Evolutionary conservation across 257 asterid species (phyloP).

Genomic region (Solanum chiquidenum): DNA sequence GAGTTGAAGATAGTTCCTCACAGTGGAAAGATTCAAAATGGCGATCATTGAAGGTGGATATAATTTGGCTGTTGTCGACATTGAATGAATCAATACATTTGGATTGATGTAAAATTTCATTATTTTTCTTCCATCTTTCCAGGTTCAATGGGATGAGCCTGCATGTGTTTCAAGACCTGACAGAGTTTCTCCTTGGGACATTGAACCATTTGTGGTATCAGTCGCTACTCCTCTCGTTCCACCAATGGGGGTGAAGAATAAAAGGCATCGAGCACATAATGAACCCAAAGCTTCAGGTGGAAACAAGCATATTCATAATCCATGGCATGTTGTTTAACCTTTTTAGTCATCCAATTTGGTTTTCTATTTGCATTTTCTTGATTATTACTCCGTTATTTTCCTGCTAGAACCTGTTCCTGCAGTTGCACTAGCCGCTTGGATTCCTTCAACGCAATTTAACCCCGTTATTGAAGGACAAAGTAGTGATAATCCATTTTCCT

Average conservation of each 20-base stretch:
- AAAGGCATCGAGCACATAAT: constrained; percentile 37
- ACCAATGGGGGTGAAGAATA: constrained; percentile 34
- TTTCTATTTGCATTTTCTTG: neutral
- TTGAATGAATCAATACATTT: neutral
- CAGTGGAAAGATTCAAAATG: constrained; percentile 61
- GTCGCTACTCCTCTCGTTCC: constrained; percentile 22
- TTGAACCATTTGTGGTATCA: constrained; percentile 53
- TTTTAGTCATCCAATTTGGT: neutral
- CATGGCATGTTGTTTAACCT: neutral
- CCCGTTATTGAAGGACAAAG: neutral
- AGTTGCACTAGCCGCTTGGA: constrained; percentile 43
- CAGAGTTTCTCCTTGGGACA: constrained; percentile 83
- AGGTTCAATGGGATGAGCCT: constrained; percentile 89
- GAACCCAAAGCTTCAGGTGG: constrained; percentile 42
- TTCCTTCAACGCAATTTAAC: constrained; percentile 14
- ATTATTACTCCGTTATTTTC: neutral
- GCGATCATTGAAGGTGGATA: constrained; percentile 62
- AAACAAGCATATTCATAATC: neutral
- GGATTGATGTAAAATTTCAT: neutral
- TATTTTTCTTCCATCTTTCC: neutral
- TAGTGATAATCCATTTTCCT: neutral
- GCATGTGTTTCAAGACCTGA: constrained; percentile 57
- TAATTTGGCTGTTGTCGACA: neutral
- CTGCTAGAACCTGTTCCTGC: constrained; percentile 31
- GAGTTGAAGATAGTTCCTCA: constrained; percentile 51